Percentiles rank a stretch among this genome's conserved stretches.
These are phyloP conservation scores for Nothophaeocryptopus gaeumannii DNA, from an alignment of 2,329 filamentous ascomycete species.

Conservation along the genomic window DNA sequence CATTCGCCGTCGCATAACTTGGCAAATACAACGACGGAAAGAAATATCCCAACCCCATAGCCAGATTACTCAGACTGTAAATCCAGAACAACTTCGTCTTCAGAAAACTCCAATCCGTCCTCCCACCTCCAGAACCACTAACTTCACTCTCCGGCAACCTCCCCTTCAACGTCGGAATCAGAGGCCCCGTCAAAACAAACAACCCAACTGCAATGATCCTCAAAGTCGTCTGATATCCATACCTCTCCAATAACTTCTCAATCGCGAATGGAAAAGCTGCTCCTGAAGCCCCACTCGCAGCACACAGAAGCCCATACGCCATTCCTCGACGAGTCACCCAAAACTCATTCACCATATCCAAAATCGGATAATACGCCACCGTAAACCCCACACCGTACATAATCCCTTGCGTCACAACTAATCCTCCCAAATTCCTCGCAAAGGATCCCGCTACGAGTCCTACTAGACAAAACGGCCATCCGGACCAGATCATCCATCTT, in stretches of 20 bases:
- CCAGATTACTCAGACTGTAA: slow-evolving; percentile 36
- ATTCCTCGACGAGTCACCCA: slow-evolving; percentile 28
- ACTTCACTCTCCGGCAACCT: slow-evolving; percentile 30
- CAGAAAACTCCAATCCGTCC: slow-evolving; percentile 35
- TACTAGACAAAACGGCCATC: slow-evolving; percentile 27
- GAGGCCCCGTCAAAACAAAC: slow-evolving; percentile 33
- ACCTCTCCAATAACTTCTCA: slow-evolving; percentile 20
- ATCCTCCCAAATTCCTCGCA: slow-evolving; percentile 50
- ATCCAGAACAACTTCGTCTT: slow-evolving; percentile 32
- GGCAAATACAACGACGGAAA: slow-evolving; percentile 41
- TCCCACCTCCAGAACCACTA: slow-evolving; percentile 19
- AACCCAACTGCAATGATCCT: slow-evolving; percentile 23
- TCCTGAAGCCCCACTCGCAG: slow-evolving; percentile 27
- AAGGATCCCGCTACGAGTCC: slow-evolving; percentile 39
- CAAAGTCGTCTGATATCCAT: slow-evolving; percentile 28
- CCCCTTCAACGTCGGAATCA: slow-evolving; percentile 35
- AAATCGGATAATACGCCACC: slow-evolving; percentile 30
- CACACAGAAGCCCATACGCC: slow-evolving; percentile 28
- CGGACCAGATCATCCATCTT: slow-evolving; percentile 48
- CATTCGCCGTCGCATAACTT: slow-evolving; percentile 34
- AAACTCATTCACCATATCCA: slow-evolving; percentile 33
- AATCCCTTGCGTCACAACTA: slow-evolving; percentile 61
- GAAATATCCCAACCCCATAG: slow-evolving; percentile 41
- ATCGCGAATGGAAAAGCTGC: slow-evolving; percentile 26
- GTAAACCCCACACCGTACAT: slow-evolving; percentile 61